A percentile compares a stretch with the other conserved stretches of the same genome.
These are phyloP conservation scores for Fagus crenata DNA, from an alignment of 306 rosid genomes.

Conservation along the genomic window DNA sequence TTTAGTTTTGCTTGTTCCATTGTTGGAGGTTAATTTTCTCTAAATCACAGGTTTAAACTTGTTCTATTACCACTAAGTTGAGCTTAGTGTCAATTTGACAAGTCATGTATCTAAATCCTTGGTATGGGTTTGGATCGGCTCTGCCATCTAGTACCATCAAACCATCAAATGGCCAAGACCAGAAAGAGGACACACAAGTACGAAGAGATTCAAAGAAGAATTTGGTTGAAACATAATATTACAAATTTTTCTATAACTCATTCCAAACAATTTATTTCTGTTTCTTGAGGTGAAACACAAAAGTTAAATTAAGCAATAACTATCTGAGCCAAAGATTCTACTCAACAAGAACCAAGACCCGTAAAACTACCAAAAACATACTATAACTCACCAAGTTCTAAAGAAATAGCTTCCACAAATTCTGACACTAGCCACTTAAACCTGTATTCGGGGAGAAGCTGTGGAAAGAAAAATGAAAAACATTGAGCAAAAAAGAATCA, in stretches of 20 bases:
- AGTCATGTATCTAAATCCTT: no score
- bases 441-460: conserved; percentile 87
- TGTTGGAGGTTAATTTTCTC: no score
- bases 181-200: neutral
- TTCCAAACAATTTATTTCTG: neutral
- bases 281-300: no score
- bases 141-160: neutral
- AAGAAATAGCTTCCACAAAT: conserved; percentile 51
- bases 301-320: neutral
- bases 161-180: neutral
- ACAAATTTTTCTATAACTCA: neutral
- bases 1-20: no score
- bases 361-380: conserved; percentile 16
- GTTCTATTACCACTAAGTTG: no score
- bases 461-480: conserved; percentile 32
- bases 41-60: no score
- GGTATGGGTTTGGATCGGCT: no score
- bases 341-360: conserved; percentile 6
- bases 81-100: no score
- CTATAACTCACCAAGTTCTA: conserved; percentile 74
- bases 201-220: neutral
- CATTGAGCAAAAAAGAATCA: neutral
- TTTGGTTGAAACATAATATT: neutral
- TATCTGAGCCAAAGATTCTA: neutral
- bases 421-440: conserved; percentile 69